phyloP scores from a whole-genome alignment of 495 filamentous ascomycete species.

The Neurospora sp. region DNA sequence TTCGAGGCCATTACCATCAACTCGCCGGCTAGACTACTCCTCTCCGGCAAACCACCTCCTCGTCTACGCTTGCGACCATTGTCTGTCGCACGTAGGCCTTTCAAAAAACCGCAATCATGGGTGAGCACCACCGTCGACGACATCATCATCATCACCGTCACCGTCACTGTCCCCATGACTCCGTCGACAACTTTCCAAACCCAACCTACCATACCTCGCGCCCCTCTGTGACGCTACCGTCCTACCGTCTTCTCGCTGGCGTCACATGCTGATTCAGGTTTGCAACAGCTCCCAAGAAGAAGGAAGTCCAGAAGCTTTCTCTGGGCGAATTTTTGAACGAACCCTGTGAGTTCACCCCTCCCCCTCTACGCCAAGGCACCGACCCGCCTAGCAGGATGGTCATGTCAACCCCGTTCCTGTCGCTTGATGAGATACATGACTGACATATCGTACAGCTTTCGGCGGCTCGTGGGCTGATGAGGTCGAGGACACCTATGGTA shows the following conservation, averaged over 20 bases:
- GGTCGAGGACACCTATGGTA: slow-evolving; percentile 80
- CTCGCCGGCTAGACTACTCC: neutral
- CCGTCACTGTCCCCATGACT: neutral
- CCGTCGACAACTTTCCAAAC: neutral
- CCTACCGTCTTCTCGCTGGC: slow-evolving; percentile 1
- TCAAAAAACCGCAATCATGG: slow-evolving; percentile 71
- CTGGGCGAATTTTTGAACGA: slow-evolving; percentile 85
- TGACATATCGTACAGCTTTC: slow-evolving; percentile 46
- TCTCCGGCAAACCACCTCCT: slow-evolving; percentile 12
- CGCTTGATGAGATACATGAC: neutral
- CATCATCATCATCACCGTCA: neutral
- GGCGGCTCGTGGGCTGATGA: slow-evolving; percentile 94
- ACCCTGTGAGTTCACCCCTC: slow-evolving; percentile 49
- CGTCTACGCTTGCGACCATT: slow-evolving; percentile 35
- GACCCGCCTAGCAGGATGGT: neutral
- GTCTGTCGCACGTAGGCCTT: slow-evolving; percentile 29
- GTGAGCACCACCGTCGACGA: slow-evolving; percentile 41
- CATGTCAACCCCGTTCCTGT: neutral
- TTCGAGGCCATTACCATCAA: neutral
- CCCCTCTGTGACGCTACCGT: neutral
- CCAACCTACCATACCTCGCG: slow-evolving; percentile 8
- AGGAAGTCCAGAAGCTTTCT: slow-evolving; percentile 81
- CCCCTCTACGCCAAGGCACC: slow-evolving; percentile 18
- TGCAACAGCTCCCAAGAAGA: slow-evolving; percentile 72
- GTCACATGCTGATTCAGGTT: slow-evolving; percentile 25